Evolutionary conservation across 495 filamentous ascomycete species (phyloP), one percentile per base, ranked within the genome.

Genomic region (Glutinoglossum americanum): DNA sequence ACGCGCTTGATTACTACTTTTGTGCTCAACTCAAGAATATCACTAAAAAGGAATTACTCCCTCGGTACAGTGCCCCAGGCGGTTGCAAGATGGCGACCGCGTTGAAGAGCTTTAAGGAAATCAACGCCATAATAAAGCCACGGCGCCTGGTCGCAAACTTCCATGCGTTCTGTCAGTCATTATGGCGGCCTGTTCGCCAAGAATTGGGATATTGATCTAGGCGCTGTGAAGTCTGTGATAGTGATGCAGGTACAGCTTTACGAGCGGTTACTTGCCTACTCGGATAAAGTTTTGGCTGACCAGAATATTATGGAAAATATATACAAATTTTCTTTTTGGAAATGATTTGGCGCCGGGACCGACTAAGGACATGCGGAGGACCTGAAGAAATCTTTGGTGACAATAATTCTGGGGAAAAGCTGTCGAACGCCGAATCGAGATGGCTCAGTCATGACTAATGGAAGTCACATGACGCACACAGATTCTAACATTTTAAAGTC

Each of bases 401-500:
- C 2, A 41, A 41, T n/a, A n/a, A n/a, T n/a, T n/a, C n/a, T n/a
- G n/a, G n/a, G n/a, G n/a, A n/a, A n/a, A n/a, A n/a, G n/a, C n/a
- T n/a, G n/a, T n/a, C n/a, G n/a, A n/a, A n/a, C n/a, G n/a, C n/a
- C n/a, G n/a, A n/a, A n/a, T n/a, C n/a, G n/a, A n/a, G n/a, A n/a
- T 11, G 5, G 37, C 3, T 17, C 8, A 41, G 37, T 7, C 37
- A 17, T 53, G 49, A 53, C 49, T 53, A 30, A 30, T 17, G 30
- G 2, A 10, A 28, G 49, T 53, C 49, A 53, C 49, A 53, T 53
- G 49, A 53, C 49, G 49, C 49, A 53, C 49, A 53, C 49, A 53
- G 19, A 30, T 30, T 11, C 9, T 3, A 30, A 1, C 28, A 1
- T 15, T 53, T 53, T 53, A 25, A 27, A 23, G 47, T 49, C 49